These are phyloP conservation scores for Xylaria sp. DNA, from an alignment of 2,329 filamentous ascomycete genomes.

Conservation along the genomic window DNA sequence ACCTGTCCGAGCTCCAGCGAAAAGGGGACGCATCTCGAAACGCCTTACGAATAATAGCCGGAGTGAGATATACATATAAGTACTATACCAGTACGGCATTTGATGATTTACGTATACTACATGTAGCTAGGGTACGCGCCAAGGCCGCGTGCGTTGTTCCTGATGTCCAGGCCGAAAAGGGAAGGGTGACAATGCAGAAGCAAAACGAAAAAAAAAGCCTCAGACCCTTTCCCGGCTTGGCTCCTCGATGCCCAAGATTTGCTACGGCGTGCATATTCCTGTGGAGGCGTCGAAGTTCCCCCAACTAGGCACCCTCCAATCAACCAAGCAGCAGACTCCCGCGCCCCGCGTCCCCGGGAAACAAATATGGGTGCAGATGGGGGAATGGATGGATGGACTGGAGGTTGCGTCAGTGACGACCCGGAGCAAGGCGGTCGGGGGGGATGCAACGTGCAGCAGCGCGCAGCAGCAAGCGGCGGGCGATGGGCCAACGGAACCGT, in stretches of 20 bases:
- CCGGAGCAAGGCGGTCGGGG: constrained; percentile 9
- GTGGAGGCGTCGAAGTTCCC: not conserved
- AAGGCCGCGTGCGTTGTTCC: constrained; percentile 12
- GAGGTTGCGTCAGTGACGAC: too few relatives aligned
- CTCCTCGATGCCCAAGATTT: constrained; percentile 10
- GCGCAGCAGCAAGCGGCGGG: too few relatives aligned
- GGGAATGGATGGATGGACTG: too few relatives aligned
- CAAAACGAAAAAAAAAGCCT: constrained; percentile 6
- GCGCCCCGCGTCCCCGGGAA: constrained; percentile 9
- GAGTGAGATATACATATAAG: too few relatives aligned
- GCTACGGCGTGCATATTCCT: not conserved
- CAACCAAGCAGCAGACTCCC: constrained; percentile 13
- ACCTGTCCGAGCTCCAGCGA: too few relatives aligned
- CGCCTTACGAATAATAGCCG: too few relatives aligned
- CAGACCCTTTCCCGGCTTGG: constrained; percentile 12
- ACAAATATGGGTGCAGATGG: too few relatives aligned
- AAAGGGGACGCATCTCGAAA: too few relatives aligned
- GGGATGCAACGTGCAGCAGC: not conserved
- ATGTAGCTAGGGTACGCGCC: not conserved
- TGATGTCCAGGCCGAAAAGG: constrained; percentile 7
- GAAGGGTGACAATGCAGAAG: not conserved
- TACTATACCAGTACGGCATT: not conserved
- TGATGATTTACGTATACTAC: not conserved
- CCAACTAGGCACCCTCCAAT: constrained; percentile 1
- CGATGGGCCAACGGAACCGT: constrained; percentile 16